Conservation (phyloP, 139 green algal species). For the Coelastrella sp. region DNA sequence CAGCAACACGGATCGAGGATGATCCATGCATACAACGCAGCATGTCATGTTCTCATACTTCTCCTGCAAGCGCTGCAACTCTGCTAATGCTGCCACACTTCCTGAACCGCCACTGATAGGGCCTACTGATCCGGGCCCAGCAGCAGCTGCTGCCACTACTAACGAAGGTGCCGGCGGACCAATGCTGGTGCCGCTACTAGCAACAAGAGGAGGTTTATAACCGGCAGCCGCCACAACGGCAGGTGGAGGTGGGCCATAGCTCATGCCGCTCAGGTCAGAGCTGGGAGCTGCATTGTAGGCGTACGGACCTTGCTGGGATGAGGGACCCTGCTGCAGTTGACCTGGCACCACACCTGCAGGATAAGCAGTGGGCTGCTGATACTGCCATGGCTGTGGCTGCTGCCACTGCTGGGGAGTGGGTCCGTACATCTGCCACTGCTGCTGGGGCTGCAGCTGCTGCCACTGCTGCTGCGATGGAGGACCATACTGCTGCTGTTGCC, state of each 20-base stretch:
- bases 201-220: background rate
- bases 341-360: background rate
- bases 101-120: background rate
- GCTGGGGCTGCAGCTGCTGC: background rate
- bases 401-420: background rate
- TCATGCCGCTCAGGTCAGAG: background rate
- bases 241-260: background rate
- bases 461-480: background rate
- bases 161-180: background rate
- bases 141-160: background rate
- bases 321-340: background rate
- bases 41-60: conserved; percentile 40
- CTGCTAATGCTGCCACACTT: background rate
- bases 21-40: conserved; percentile 50
- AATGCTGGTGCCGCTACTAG: background rate
- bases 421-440: background rate
- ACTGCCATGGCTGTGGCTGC: background rate
- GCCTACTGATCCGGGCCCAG: background rate
- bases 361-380: too few species aligned
- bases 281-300: too few species aligned
- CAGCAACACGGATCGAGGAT: conserved; percentile 30
- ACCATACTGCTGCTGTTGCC: background rate
- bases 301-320: background rate
- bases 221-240: background rate
- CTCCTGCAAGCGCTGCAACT: conserved; percentile 15